Conservation (phyloP, 371 early-diverging fungal species). For the Coemansia sp. region DNA sequence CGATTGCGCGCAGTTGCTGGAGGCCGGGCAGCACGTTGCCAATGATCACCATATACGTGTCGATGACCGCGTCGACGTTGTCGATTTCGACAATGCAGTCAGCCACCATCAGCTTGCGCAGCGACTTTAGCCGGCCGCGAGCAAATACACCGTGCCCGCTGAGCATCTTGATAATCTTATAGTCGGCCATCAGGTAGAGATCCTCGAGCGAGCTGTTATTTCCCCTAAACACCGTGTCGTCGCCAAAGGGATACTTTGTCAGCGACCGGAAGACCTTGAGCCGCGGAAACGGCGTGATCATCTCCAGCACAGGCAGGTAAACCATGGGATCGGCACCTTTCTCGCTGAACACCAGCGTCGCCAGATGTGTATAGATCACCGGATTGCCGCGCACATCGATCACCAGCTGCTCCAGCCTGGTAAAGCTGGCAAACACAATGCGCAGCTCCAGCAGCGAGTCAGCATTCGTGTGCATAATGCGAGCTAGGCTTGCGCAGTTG, state of each 20-base stretch:
- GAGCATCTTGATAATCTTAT: conserved; percentile 4
- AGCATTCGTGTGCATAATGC: background rate
- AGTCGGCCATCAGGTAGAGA: conserved; percentile 4
- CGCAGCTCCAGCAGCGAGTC: background rate
- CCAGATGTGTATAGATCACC: background rate
- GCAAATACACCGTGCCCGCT: conserved; percentile 1
- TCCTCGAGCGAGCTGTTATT: background rate
- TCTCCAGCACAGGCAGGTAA: background rate
- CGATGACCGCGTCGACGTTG: conserved; percentile 1
- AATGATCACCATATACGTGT: conserved; percentile 6
- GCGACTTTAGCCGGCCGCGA: conserved; percentile 1
- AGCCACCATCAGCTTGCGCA: conserved; percentile 3
- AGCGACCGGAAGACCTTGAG: background rate
- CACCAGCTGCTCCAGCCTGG: background rate
- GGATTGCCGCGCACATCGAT: conserved; percentile 4
- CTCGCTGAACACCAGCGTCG: background rate
- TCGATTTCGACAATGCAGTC: conserved; percentile 4
- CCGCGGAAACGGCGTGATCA: conserved; percentile 1
- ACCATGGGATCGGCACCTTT: background rate
- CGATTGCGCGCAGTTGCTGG: background rate
- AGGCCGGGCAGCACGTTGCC: conserved; percentile 4
- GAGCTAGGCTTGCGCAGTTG: background rate
- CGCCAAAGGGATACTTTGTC: conserved; percentile 5
- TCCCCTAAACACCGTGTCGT: conserved; percentile 1
- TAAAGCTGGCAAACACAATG: background rate